Conservation (phyloP, 306 rosid species). For the Prunus campanulata region DNA sequence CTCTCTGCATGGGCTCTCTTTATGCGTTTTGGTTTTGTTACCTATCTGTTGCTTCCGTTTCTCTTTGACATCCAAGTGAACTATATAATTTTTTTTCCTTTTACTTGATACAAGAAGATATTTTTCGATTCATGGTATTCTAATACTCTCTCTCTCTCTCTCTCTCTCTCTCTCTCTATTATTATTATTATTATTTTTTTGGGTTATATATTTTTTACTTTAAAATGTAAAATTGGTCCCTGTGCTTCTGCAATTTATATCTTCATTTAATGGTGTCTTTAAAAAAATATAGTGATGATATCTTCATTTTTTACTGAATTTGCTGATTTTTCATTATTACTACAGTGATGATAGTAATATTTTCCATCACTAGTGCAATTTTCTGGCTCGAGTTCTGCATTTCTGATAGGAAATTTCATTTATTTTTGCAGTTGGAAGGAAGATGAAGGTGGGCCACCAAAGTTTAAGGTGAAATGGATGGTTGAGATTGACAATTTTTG, state of each 20-base stretch:
- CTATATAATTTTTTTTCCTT: neutral
- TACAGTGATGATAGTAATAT: neutral
- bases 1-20: slow-evolving; percentile 9
- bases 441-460: slow-evolving; percentile 31
- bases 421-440: slow-evolving; percentile 36
- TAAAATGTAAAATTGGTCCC: neutral
- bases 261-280: neutral
- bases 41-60: slow-evolving; percentile 4
- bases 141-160: too few relatives aligned
- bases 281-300: too few relatives aligned
- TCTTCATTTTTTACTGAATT: too few relatives aligned
- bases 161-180: too few relatives aligned
- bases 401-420: slow-evolving; percentile 16
- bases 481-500: slow-evolving; percentile 30
- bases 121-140: neutral
- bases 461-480: slow-evolving; percentile 21
- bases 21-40: neutral
- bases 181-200: neutral
- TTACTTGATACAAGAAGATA: neutral
- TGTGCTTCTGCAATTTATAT: too few relatives aligned
- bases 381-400: slow-evolving; percentile 3
- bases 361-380: neutral
- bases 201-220: neutral
- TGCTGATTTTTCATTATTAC: neutral
- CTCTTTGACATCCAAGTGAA: neutral